Percentiles rank a stretch among this genome's conserved stretches.
Conservation (phyloP, 1,284 basidiomycete genomes). For the Volvariella surrecta region DNA sequence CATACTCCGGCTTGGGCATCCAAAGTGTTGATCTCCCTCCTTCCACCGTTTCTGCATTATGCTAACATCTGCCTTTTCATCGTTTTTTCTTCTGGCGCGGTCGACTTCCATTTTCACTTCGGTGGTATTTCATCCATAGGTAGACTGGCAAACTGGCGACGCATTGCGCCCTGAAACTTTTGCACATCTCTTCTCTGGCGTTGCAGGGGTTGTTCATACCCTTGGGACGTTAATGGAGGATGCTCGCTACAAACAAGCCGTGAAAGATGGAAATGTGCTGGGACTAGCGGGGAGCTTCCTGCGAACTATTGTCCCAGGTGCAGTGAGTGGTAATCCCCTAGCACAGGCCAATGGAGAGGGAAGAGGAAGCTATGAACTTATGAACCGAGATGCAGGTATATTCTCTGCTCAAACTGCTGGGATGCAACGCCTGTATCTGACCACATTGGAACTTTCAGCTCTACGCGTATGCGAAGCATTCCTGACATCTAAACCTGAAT, state of each 20-base stretch:
- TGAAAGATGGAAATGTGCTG: constrained; percentile 49
- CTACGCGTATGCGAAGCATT: constrained; percentile 72
- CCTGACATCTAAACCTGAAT: constrained; percentile 30
- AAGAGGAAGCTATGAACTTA: constrained; percentile 57
- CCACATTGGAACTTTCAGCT: constrained; percentile 32
- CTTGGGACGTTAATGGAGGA: constrained; percentile 87
- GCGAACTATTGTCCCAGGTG: constrained; percentile 15
- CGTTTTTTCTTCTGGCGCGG: constrained; percentile 5
- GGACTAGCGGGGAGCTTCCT: constrained; percentile 43
- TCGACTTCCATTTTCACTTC: neutral
- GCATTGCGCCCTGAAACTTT: constrained; percentile 77
- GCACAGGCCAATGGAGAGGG: constrained; percentile 17
- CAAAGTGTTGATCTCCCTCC: constrained; percentile 36
- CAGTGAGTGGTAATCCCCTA: constrained; percentile 54
- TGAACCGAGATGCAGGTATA: constrained; percentile 91
- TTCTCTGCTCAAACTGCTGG: too few relatives aligned
- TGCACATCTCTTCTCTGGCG: constrained; percentile 52
- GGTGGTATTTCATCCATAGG: constrained; percentile 37
- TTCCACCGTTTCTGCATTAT: neutral
- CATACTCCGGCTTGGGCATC: constrained; percentile 83
- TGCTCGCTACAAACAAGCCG: constrained; percentile 69
- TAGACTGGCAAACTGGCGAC: constrained; percentile 77
- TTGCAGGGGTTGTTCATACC: constrained; percentile 85
- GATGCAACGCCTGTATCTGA: too few relatives aligned
- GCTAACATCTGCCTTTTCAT: constrained; percentile 9